Evolutionary conservation across 192 early-diverging fungal genomes (phyloP).

Genomic region (Jimgerdemannia flammicorona): DNA sequence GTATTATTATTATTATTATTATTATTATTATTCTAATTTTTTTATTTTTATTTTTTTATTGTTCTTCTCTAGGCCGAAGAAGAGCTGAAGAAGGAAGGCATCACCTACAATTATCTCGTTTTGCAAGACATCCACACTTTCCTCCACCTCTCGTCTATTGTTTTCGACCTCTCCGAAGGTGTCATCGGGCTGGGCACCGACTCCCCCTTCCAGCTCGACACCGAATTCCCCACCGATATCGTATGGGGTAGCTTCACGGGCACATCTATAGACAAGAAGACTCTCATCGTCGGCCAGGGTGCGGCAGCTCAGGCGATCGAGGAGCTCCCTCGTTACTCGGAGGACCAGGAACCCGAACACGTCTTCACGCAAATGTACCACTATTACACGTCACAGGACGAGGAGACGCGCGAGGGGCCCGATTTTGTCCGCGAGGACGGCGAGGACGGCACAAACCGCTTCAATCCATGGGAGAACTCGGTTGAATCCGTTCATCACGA

Average conservation of each 20-base stretch:
- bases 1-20: no score
- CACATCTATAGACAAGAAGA: constrained; percentile 12
- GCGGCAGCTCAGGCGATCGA: constrained; percentile 12
- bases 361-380: constrained; percentile 23
- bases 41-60: not conserved
- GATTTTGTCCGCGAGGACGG: constrained; percentile 29
- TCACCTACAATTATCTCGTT: constrained; percentile 43
- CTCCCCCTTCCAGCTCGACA: constrained; percentile 17
- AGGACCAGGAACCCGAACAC: constrained; percentile 1
- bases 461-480: constrained; percentile 42
- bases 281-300: constrained; percentile 19
- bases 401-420: constrained; percentile 10
- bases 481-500: constrained; percentile 34
- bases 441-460: constrained; percentile 4
- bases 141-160: constrained; percentile 24
- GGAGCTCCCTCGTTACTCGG: constrained; percentile 6
- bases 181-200: constrained; percentile 15
- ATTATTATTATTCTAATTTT: not conserved
- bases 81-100: constrained; percentile 2
- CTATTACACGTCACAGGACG: constrained; percentile 17
- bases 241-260: constrained; percentile 31
- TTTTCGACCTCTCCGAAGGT: constrained; percentile 9
- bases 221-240: constrained; percentile 20
- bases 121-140: constrained; percentile 29
- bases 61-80: constrained; percentile 17